Base-by-base conservation (phyloP, 1,284 basidiomycete species). In the Mycosarcoma mackinlayi region DNA sequence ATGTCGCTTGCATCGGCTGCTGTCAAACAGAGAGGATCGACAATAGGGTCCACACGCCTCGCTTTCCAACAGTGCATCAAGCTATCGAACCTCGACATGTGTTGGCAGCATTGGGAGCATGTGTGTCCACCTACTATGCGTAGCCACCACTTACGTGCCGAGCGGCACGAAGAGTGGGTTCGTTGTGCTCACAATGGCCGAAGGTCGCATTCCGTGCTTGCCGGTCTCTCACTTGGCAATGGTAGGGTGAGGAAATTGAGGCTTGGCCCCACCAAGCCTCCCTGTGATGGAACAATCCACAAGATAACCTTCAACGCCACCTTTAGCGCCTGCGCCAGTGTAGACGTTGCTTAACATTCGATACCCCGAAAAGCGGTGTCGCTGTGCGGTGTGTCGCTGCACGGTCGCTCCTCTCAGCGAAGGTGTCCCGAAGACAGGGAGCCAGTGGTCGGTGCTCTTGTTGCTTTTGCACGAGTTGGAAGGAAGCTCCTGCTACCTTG, bases 1-100 rank as follows among this genome's bases (percentile, higher is more conserved):
- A 65, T 65, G 62, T 65, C 55, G 59, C 45, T 19, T 55, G 62
- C 56, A 59, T 50, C 11, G 11, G 18, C 21, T 23, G 21, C 39
- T 11, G 14, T n/a, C 39, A 27, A 41, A 6, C 23, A 41, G 5
- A 41, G 21, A 6, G 19, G 39, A 25, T 27, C 37, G 19, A 38
- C 37, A 21, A 31, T n/a, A 38, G 40, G 40, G 40, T 42, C 27
- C 40, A 40, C 11, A 40, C 10, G 39, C 5, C 21, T 33, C 31
- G 13, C 31, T 34, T 23, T n/a, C n/a, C n/a, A n/a, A n/a, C n/a
- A n/a, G n/a, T 10, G 39, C 39, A 16, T 40, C 39, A 24, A 40
- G 39, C 11, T 16, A 7, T 41, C 40, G 40, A 35, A 6, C 6
- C 6, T 35, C 16, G 34, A 16, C 34, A 18, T 35, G 40, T 25